These are phyloP conservation scores for Geoglossum glabrum DNA, from an alignment of 495 filamentous ascomycete genomes.

Conservation along the genomic window DNA sequence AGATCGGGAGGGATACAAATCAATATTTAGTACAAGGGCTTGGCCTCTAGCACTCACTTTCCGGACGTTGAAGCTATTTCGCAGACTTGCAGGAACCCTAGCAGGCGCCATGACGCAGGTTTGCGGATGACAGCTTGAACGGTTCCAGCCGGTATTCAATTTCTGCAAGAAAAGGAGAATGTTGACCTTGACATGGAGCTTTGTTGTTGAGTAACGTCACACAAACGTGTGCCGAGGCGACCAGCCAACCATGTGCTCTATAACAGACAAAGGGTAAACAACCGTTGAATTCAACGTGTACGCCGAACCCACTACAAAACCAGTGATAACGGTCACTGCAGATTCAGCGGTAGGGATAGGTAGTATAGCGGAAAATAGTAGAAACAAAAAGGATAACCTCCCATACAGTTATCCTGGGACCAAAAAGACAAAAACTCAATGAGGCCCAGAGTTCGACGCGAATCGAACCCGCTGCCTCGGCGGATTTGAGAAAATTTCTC, in stretches of 20 bases:
- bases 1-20: constrained; percentile 41
- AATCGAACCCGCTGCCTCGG: not conserved
- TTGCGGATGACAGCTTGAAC: not conserved
- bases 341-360: no score
- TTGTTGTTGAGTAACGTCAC: not conserved
- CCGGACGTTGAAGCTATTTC: constrained; percentile 38
- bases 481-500: not conserved
- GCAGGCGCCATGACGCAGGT: not conserved
- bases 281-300: no score
- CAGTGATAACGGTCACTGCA: no score
- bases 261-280: no score
- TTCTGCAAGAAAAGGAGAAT: not conserved
- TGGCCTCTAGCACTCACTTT: constrained; percentile 33
- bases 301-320: no score
- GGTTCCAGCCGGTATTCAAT: not conserved
- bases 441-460: not conserved
- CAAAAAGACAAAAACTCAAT: not conserved
- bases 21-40: constrained; percentile 48
- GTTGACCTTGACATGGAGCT: not conserved
- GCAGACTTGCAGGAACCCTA: constrained; percentile 8
- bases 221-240: not conserved
- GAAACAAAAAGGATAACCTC: no score
- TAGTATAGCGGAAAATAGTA: no score
- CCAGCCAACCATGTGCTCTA: no score
- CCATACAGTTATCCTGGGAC: no score